Evolutionary conservation across 495 filamentous ascomycete species (phyloP).

Genomic region (Xylaria venustula): DNA sequence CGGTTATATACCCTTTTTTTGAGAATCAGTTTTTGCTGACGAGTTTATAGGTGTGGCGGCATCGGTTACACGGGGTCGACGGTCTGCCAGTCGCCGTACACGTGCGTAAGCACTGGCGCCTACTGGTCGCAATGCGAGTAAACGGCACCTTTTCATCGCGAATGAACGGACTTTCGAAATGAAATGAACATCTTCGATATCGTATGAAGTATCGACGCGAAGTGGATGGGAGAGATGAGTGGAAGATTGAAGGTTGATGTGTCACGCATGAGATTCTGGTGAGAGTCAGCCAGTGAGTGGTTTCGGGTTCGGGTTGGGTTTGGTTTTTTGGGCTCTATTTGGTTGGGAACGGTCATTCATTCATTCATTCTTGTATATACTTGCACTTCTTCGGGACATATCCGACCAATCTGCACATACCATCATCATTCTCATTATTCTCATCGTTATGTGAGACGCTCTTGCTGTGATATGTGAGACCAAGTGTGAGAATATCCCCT

Average conservation of each 20-base stretch:
- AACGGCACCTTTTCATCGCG: not conserved
- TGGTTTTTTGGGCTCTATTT: not conserved
- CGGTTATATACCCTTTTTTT: no score
- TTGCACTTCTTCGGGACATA: not conserved
- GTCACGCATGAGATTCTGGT: no score
- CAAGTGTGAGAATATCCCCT: no score
- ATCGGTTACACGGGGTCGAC: conserved; percentile 37
- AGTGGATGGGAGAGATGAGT: no score
- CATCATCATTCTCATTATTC: not conserved
- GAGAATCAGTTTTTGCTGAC: conserved; percentile 12
- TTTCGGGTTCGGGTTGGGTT: not conserved
- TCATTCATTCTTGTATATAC: conserved; percentile 12
- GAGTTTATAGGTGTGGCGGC: conserved; percentile 34
- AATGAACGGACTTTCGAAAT: not conserved
- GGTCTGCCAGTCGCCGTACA: conserved; percentile 35
- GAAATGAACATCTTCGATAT: not conserved
- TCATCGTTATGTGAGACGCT: not conserved
- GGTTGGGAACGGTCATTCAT: not conserved
- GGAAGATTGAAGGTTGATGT: no score
- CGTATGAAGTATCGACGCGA: no score
- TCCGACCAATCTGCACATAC: conserved; percentile 6
- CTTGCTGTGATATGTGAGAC: no score
- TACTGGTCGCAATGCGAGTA: conserved; percentile 39
- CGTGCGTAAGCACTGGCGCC: conserved; percentile 22
- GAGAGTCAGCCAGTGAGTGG: no score